Base-by-base conservation (phyloP, 768 basidiomycete genomes). In the Ramaria sp. region DNA sequence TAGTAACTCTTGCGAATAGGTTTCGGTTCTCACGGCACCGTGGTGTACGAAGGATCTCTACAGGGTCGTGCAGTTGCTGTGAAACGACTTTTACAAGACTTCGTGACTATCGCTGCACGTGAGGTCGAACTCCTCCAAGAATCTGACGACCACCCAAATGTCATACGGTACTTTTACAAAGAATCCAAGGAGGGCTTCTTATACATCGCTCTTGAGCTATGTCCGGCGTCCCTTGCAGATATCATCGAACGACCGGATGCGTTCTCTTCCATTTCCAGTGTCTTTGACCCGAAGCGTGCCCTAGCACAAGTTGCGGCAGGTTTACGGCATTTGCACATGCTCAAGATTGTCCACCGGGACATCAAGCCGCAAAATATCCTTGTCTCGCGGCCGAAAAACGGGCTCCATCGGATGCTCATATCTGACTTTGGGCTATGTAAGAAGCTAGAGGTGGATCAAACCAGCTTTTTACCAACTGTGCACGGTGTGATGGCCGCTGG, bases 281-380 rank as follows among this genome's bases (percentile, higher is more conserved):
- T 78, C 6, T 90, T 97, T 66, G 88, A 91, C 49, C 84, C 91
- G 12, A 94, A 96, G 69, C 84, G 83, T 57, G 94, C 93, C 0
- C 71, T 98, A 59, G 78, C 75, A 49, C 91, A 98, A 70, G 86
- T 98, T 52, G 82, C 93, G 7, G 79, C 83, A 33, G 96, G 96
- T 15, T 70, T 99, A 60, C 78, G 85, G 53, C 93, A 98, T 69
- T 75, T 99, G 10, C 94, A 98, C 67, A 86, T 81, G 7, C 80
- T 98, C 64, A 96, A 95, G 71, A 87, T 98, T 58, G 83, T 97
- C n/a, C 95, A 98, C 72, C 82, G 95, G 33, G 95, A 98, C 68
- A 96, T 99, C 70, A 99, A 99, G 66, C 95, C 95, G 4, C 95
- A 94, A 69, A 99, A 99, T 65, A 97, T 99, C 55, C 80, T 99